Evolutionary conservation across 345 rosid species (phyloP), one percentile per base, ranked within the genome.

Genomic region (Aquilaria sinensis): DNA sequence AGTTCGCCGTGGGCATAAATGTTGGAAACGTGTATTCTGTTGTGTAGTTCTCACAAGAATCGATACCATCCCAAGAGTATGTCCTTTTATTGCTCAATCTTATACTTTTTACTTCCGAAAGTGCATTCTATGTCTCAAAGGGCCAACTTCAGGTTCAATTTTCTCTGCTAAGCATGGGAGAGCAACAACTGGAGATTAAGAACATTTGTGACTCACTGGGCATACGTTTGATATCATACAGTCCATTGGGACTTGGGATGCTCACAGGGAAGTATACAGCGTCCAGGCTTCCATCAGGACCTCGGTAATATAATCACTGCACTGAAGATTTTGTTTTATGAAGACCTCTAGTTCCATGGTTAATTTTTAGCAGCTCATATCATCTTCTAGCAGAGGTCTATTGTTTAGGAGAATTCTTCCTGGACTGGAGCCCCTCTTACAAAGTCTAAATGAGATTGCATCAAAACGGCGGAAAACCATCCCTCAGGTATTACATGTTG

Each of bases 231-330:
- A 92, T 92, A 61, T 79, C 96, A 14, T 92, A 89, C 57, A 87
- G 96, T 67, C 98, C 98, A 75, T 82, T 92, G 1, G 98, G 96
- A 63, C 81, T 93, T 15, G 98, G 98, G 72, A 89, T 93, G 97
- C 86, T 93, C 68, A 83, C 96, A 0, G 98, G 97, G 53, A 89
- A 93, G 77, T 89, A 93, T 70, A 64, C 96, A 53, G 73, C 89
- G 62, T 80, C 90, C 1, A 70, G 59, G 10, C 91, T 89, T 61
- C 98, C 96, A 1, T 10, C 47, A 14, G 98, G 98, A 49, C 98
- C 96, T 12, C 88, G 98, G 96, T 92, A 72, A 43, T 49, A 51
- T 13, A 14, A 31, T 32, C 50, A 15, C 51, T 47, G 56, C 60
- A 5, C 33, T 47, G 51, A 13, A 16, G 11, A 12, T 37, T 13